These are phyloP conservation scores for Malus hybrid DNA, from an alignment of 331 rosid genomes.

Conservation along the genomic window DNA sequence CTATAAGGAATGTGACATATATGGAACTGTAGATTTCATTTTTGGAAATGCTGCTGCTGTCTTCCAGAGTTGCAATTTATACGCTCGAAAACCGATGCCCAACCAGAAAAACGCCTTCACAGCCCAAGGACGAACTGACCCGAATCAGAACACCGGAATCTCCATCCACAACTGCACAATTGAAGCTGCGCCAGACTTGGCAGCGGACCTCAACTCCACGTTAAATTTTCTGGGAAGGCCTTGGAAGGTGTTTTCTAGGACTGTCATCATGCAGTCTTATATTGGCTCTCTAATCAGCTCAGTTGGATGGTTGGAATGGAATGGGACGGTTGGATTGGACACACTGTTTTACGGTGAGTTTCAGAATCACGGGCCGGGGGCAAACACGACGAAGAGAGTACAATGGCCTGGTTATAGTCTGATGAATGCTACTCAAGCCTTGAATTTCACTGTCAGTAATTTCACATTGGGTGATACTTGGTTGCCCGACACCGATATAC, in stretches of 20 bases:
- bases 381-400: constrained; percentile 46
- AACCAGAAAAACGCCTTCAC: constrained; percentile 55
- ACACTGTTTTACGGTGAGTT: constrained; percentile 69
- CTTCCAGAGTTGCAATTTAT: constrained; percentile 53
- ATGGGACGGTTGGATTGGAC: constrained; percentile 56
- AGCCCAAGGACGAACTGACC: constrained; percentile 68
- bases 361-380: constrained; percentile 54
- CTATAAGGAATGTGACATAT: constrained; percentile 60
- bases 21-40: constrained; percentile 67
- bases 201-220: constrained; percentile 13
- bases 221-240: constrained; percentile 57
- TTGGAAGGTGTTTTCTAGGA: constrained; percentile 72
- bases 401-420: constrained; percentile 54
- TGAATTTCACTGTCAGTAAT: constrained; percentile 54
- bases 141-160: constrained; percentile 62
- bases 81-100: constrained; percentile 49
- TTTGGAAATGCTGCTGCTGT: constrained; percentile 79
- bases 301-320: constrained; percentile 76
- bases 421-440: constrained; percentile 51
- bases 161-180: constrained; percentile 69
- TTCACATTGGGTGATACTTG: constrained; percentile 67
- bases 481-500: constrained; percentile 66
- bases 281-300: constrained; percentile 46
- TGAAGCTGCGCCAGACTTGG: constrained; percentile 51
- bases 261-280: constrained; percentile 64